Evolutionary conservation across 306 rosid genomes (phyloP), one percentile per base, ranked within the genome.

Genomic region (Glycine tomentella): DNA sequence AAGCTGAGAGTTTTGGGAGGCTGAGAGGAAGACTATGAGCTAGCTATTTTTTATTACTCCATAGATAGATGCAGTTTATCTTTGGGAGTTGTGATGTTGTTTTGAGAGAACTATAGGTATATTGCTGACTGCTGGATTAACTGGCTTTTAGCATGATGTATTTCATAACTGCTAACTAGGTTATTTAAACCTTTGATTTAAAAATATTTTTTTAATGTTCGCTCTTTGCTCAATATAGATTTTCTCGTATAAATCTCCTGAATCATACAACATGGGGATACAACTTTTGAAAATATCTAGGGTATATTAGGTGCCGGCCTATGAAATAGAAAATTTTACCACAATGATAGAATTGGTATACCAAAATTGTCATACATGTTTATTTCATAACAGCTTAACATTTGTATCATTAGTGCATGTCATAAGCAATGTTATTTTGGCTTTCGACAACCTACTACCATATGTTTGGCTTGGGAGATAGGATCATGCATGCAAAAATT

Each of bases 381-480:
- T 25, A 25, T 25, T 25, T 25, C 31, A 25, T 25, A 66, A 63
- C 53, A 55, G 42, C 55, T 64, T 31, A 44, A 63, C 31, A 44
- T 12, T 55, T 67, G 40, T 74, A 74, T 74, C 57, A 64, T 31
- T 55, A 33, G 34, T 66, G 52, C 52, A 34, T 56, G 59, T 44
- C 51, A 50, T 52, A 25, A 40, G 8, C n/a, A n/a, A n/a, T 11
- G 69, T 81, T 50, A 40, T 45, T 5, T 50, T 55, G 46, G n/a
- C 56, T 74, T 46, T 57, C 20, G 55, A 46, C 76, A 46, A 15
- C 46, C 64, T n/a, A n/a, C n/a, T n/a, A n/a, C n/a, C n/a, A n/a
- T 45, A 9, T 8, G 17, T 75, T 38, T 49, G 11, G 8, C n/a
- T 66, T 46, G 12, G 12, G 51, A 46, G 10, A 3, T 33, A 34